A percentile compares a stretch with the other conserved stretches of the same genome.
Evolutionary conservation across 169 alveolate genomes (phyloP).

Genomic region (Eimeria falciformis): DNA sequence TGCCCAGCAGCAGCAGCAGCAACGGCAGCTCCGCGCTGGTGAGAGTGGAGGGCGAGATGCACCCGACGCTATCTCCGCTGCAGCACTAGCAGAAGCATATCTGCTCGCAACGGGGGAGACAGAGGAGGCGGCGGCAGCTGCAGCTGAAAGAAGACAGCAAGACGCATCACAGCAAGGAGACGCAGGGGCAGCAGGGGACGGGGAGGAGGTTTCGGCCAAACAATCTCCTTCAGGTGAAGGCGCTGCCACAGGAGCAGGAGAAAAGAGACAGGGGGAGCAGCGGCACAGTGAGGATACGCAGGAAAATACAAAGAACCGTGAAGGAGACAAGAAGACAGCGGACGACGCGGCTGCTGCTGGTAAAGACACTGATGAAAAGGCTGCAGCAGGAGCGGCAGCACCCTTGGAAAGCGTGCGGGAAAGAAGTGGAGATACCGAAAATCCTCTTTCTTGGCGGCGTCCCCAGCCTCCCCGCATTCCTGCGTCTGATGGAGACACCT

Average conservation of each 20-base stretch:
- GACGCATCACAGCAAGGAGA: background rate
- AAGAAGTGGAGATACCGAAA: background rate
- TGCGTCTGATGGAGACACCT: background rate
- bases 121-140: conserved; percentile 21
- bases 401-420: background rate
- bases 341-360: conserved; percentile 13
- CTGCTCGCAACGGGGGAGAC: conserved; percentile 39
- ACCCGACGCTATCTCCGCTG: background rate
- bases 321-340: conserved; percentile 3
- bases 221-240: background rate
- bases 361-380: background rate
- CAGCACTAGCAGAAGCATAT: conserved; percentile 33
- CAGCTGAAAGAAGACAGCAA: background rate
- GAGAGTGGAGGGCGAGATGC: background rate
- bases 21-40: conserved; percentile 29
- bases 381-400: background rate
- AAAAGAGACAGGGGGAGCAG: conserved; percentile 11
- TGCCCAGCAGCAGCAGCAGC: conserved; percentile 58
- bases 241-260: background rate
- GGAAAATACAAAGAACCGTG: background rate
- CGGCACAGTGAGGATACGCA: background rate
- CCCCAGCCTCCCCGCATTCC: background rate
- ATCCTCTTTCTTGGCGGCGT: background rate
- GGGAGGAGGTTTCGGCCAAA: background rate
- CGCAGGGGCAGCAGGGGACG: background rate